Conservation (phyloP, 169 alveolate species). For the Eimeria maxima region DNA sequence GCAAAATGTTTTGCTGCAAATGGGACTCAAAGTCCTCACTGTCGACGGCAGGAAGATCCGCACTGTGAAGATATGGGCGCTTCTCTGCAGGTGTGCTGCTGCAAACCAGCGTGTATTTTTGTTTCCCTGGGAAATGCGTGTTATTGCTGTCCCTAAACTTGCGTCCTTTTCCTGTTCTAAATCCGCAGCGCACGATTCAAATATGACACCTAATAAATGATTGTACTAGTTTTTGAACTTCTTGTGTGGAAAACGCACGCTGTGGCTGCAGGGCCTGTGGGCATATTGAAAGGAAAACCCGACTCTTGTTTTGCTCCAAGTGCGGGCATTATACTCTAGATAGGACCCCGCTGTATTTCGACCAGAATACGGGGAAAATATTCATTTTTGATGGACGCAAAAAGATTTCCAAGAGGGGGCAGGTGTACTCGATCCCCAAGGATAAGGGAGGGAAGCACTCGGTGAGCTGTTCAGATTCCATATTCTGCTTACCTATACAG, state of each 20-base stretch:
- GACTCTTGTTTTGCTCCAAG: constrained; percentile 88
- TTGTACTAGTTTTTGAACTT: background rate
- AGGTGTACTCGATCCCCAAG: constrained; percentile 90
- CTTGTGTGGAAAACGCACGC: background rate
- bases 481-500: background rate
- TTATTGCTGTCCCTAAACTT: background rate
- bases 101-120: no score
- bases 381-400: constrained; percentile 87
- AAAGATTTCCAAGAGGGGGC: constrained; percentile 88
- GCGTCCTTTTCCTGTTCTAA: background rate
- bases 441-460: constrained; percentile 88
- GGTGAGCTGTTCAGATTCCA: background rate
- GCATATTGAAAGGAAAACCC: constrained; percentile 84
- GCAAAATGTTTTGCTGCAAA: constrained; percentile 90
- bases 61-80: constrained; percentile 83
- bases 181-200: background rate
- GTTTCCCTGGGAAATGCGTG: background rate
- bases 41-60: constrained; percentile 83
- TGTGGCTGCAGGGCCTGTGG: constrained; percentile 88
- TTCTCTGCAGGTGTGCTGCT: constrained; percentile 77
- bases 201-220: background rate
- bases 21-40: constrained; percentile 88
- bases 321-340: constrained; percentile 92
- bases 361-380: constrained; percentile 85
- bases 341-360: constrained; percentile 89